Evolutionary conservation across 805 yeast species (phyloP).

Genomic region (Candida lessepsii): DNA sequence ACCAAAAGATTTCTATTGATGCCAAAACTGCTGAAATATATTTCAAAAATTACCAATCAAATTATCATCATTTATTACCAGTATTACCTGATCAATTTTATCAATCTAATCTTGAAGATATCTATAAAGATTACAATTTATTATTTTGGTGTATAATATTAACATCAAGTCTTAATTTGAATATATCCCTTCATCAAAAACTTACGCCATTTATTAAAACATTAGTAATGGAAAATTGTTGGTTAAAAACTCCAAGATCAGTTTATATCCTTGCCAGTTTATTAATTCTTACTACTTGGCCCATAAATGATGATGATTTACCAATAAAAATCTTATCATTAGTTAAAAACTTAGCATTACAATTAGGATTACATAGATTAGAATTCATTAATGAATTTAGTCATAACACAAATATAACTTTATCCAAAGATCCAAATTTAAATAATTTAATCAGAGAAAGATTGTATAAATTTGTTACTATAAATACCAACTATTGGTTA

Average conservation of each 20-base stretch:
- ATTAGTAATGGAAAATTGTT: slow-evolving; percentile 41
- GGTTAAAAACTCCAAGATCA: slow-evolving; percentile 46
- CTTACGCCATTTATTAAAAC: slow-evolving; percentile 34
- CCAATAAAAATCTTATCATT: slow-evolving; percentile 37
- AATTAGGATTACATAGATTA: slow-evolving; percentile 42
- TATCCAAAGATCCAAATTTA: slow-evolving; percentile 27
- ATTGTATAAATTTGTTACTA: slow-evolving; percentile 41
- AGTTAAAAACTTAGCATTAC: slow-evolving; percentile 39
- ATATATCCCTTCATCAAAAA: slow-evolving; percentile 20
- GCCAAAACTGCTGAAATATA: slow-evolving; percentile 7
- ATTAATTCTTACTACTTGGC: slow-evolving; percentile 46
- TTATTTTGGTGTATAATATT: slow-evolving; percentile 42
- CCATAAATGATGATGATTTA: slow-evolving; percentile 30
- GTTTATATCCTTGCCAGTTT: slow-evolving; percentile 38
- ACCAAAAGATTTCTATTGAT: slow-evolving; percentile 6
- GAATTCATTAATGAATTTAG: slow-evolving; percentile 43
- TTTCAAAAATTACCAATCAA: slow-evolving; percentile 23
- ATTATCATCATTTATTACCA: slow-evolving; percentile 33
- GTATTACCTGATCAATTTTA: slow-evolving; percentile 28
- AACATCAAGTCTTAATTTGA: slow-evolving; percentile 29
- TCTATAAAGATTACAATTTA: slow-evolving; percentile 29
- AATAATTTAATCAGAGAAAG: slow-evolving; percentile 38
- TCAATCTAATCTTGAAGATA: slow-evolving; percentile 16
- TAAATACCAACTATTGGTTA: slow-evolving; percentile 45
- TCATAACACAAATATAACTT: slow-evolving; percentile 28